Evolutionary conservation across 352 stramenopile species (phyloP), one percentile per base, ranked within the genome.

Genomic region (Achlya hypogyna): DNA sequence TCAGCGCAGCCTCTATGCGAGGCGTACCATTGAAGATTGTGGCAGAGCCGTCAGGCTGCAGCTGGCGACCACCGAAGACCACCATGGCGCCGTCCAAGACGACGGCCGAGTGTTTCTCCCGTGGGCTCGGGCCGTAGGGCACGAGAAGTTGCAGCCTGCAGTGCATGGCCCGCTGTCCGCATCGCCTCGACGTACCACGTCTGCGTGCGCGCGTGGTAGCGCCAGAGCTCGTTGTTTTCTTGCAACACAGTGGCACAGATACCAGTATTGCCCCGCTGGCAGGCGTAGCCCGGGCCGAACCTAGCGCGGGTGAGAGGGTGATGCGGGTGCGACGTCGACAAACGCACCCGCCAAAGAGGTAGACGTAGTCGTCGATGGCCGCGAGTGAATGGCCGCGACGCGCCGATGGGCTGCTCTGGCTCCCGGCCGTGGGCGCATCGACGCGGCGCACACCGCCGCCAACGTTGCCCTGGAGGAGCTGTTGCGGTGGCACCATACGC

Each of bases 171-270:
- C 20, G 18, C 52, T 45, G 31, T 31, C 10, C 28, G 38, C 22
- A 10, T 32, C 20, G 49, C 20, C 2, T 4, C 20, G 3, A 34
- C 22, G 12, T 51, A 64, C 54, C 82, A 91, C 5, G 67, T 76
- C 35, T 75, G 73, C 2, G 75, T 84, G 1, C 71, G 38, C 0
- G 79, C 53, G 59, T 91, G 75, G 51, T 86, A 88, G 8, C 79
- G 75, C 82, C 81, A 91, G 1, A 91, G 74, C 49, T 91, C 81
- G 62, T 86, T 88, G n/a, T 71, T 87, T 18, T 88, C 70, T 0
- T 70, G 74, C 16, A 51, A 38, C 20, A 69, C 54, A 3, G 75
- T 43, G 22, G 78, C 45, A 45, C 82, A 91, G 9, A 73, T 73
- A 0, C 69, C 53, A 28, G 82, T 87, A 45, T 77, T 73, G 0